Conservation (phyloP, 139 green algal species). For the Ostreobium quekettii region DNA sequence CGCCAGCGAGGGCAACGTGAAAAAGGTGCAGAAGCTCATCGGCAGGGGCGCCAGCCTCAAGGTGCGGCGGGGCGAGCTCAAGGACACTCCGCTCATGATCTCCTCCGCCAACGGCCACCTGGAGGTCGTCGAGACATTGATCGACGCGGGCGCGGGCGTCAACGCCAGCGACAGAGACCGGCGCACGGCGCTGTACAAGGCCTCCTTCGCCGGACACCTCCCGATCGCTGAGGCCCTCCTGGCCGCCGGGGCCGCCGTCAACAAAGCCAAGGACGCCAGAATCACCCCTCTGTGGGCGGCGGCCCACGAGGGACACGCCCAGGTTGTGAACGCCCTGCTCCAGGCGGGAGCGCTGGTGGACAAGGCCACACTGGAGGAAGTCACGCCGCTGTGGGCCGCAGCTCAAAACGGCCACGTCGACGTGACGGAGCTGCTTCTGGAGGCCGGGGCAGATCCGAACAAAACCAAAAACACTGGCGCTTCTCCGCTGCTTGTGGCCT, state of each 20-base stretch:
- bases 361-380: background rate
- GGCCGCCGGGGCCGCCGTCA: background rate
- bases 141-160: no score
- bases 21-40: background rate
- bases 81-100: no score
- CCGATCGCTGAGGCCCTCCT: background rate
- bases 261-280: background rate
- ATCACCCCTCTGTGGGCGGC: conserved; percentile 7
- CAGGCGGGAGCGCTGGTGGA: background rate
- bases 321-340: background rate
- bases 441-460: no score
- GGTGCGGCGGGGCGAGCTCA: no score
- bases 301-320: conserved; percentile 3
- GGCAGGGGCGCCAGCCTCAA: background rate
- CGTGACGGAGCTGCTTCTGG: background rate
- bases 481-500: background rate
- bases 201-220: conserved; percentile 7
- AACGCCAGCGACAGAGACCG: no score
- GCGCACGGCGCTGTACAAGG: conserved; percentile 10
- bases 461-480: no score
- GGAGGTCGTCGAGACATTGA: no score
- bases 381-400: background rate
- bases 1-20: no score
- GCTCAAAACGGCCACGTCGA: background rate
- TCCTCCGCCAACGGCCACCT: no score